These are phyloP conservation scores for Sclerotinia sclerotiorum DNA, from an alignment of 2,329 filamentous ascomycete species.

Conservation along the genomic window DNA sequence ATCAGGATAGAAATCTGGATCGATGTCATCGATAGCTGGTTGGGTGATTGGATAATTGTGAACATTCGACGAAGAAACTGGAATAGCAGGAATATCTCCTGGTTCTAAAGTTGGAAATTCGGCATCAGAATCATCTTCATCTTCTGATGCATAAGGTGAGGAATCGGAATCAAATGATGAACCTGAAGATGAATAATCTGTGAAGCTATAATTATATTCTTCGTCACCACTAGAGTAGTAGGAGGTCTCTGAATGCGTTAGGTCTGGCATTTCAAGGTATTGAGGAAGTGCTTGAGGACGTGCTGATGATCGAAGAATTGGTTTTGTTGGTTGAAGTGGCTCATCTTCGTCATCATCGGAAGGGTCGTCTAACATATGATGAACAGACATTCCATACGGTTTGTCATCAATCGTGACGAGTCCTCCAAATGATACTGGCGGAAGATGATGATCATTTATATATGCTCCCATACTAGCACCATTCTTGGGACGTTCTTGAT, in stretches of 20 bases:
- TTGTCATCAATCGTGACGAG: slow-evolving; percentile 81
- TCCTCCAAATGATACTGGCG: slow-evolving; percentile 88
- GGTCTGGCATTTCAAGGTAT: slow-evolving; percentile 39
- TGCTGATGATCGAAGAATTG: slow-evolving; percentile 37
- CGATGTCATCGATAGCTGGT: slow-evolving; percentile 84
- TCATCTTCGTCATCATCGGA: slow-evolving; percentile 49
- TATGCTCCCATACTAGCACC: slow-evolving; percentile 94
- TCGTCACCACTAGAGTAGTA: slow-evolving; percentile 45
- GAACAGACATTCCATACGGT: slow-evolving; percentile 91
- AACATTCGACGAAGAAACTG: slow-evolving; percentile 66
- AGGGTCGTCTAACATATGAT: slow-evolving; percentile 86
- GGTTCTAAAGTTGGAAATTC: slow-evolving; percentile 59
- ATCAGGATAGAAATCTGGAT: slow-evolving; percentile 80
- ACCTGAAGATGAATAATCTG: slow-evolving; percentile 58
- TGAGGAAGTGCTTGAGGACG: slow-evolving; percentile 28
- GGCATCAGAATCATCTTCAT: slow-evolving; percentile 45
- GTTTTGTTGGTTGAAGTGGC: slow-evolving; percentile 36
- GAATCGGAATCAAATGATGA: slow-evolving; percentile 26
- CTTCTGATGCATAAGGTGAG: slow-evolving; percentile 41
- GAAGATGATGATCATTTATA: slow-evolving; percentile 79
- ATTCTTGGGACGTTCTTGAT: slow-evolving; percentile 75
- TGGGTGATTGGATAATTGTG: slow-evolving; percentile 78
- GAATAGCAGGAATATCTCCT: slow-evolving; percentile 78
- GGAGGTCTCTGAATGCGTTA: slow-evolving; percentile 40
- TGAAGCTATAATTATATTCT: slow-evolving; percentile 60